Percentiles rank a stretch among this genome's conserved stretches.
Conservation (phyloP, 1,284 basidiomycete species). For the Cryptococcus sp. region DNA sequence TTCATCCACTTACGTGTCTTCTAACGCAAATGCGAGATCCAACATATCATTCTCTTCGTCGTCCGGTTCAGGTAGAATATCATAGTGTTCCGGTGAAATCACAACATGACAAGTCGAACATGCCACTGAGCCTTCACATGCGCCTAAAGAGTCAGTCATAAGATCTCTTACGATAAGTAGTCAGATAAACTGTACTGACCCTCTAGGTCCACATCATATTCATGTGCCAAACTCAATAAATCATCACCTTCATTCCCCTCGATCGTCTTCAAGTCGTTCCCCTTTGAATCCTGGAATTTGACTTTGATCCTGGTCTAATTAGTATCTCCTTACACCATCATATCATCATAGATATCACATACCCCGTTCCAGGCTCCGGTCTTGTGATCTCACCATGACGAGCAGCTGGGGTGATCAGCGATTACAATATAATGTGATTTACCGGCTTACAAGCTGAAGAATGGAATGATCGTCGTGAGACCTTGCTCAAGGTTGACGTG, state of each 20-base stretch:
- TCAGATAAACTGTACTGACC: conserved; percentile 53
- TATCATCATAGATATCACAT: conserved; percentile 5
- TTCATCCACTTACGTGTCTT: conserved; percentile 68
- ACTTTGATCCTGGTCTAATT: conserved; percentile 65
- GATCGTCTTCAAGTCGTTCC: conserved; percentile 73
- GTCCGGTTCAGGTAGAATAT: conserved; percentile 80
- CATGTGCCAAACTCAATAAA: conserved; percentile 83
- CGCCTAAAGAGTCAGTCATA: conserved; percentile 55
- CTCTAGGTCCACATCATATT: conserved; percentile 96
- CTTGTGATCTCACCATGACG: conserved; percentile 54
- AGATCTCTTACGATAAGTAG: neutral
- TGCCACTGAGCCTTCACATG: conserved; percentile 93
- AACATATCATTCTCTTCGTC: conserved; percentile 99
- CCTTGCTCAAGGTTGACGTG: neutral
- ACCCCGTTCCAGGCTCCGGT: conserved; percentile 52
- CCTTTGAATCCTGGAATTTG: conserved; percentile 84
- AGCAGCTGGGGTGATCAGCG: neutral
- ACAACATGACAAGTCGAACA: conserved; percentile 98
- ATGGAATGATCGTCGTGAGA: neutral
- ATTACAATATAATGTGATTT: neutral
- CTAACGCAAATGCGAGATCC: conserved; percentile 94
- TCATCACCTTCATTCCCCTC: conserved; percentile 94
- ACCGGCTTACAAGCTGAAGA: neutral
- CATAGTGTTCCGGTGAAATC: conserved; percentile 74
- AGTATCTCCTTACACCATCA: neutral